Conservation (phyloP, 169 alveolate species). For the Plasmodium vivax region DNA sequence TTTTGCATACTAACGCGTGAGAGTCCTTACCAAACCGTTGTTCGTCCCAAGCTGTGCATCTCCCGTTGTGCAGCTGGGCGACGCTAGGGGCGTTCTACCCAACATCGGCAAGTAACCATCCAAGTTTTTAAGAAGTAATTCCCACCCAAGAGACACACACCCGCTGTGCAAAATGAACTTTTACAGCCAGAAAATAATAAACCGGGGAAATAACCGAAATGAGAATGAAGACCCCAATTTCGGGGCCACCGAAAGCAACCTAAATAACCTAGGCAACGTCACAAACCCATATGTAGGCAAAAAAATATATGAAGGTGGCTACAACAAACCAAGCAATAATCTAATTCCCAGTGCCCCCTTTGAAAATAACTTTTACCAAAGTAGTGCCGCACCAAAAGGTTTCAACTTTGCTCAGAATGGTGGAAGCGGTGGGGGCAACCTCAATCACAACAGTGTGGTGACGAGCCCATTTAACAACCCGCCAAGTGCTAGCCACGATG, state of each 20-base stretch:
- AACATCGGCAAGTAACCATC: neutral
- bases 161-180: constrained; percentile 36
- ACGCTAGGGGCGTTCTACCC: neutral
- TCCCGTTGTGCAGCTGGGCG: neutral
- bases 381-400: neutral
- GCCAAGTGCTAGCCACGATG: neutral
- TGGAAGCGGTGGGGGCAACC: neutral
- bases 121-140: neutral
- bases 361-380: constrained; percentile 7
- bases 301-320: constrained; percentile 33
- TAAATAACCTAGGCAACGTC: neutral
- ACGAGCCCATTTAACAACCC: constrained; percentile 22
- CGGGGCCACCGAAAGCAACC: constrained; percentile 2
- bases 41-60: neutral
- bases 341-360: constrained; percentile 33
- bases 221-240: constrained; percentile 9
- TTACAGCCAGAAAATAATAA: constrained; percentile 31
- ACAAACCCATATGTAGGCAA: constrained; percentile 31
- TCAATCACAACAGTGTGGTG: neutral
- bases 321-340: constrained; percentile 1
- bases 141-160: neutral
- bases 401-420: neutral
- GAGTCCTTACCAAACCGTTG: neutral
- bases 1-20: neutral
- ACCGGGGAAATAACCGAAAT: constrained; percentile 30